phyloP scores from a whole-genome alignment of 768 basidiomycete genomes.

The Suillus hirtellus region DNA sequence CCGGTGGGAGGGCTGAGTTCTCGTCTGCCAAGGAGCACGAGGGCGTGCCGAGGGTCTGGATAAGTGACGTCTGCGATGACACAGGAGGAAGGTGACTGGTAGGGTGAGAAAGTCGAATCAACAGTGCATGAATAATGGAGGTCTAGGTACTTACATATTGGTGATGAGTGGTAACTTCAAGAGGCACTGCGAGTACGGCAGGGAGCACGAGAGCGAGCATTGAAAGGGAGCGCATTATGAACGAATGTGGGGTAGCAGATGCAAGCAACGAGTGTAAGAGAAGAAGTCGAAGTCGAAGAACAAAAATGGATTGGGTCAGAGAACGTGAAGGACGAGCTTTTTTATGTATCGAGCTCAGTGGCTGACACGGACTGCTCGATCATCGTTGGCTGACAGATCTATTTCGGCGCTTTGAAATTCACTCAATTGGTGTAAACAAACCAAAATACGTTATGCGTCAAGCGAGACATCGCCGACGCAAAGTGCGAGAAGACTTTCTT shows the following conservation, averaged over 20 bases:
- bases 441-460: too few relatives aligned
- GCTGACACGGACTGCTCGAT: slow-evolving; percentile 7
- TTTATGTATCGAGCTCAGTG: slow-evolving; percentile 7
- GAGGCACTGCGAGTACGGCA: slow-evolving; percentile 19
- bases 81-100: slow-evolving; percentile 21
- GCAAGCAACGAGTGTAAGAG: not conserved
- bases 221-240: slow-evolving; percentile 25
- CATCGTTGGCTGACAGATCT: slow-evolving; percentile 3
- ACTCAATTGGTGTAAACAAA: too few relatives aligned
- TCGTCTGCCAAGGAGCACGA: slow-evolving; percentile 25
- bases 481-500: too few relatives aligned
- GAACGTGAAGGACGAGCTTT: not conserved
- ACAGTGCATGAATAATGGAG: too few relatives aligned
- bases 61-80: slow-evolving; percentile 31
- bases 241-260: slow-evolving; percentile 15
- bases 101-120: slow-evolving; percentile 5
- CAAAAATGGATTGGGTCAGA: not conserved
- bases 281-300: not conserved
- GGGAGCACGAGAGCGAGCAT: slow-evolving; percentile 23
- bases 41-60: slow-evolving; percentile 22
- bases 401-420: not conserved
- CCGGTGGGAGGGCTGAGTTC: slow-evolving; percentile 24
- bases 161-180: slow-evolving; percentile 13
- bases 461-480: too few relatives aligned
- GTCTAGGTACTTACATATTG: not conserved